Evolutionary conservation across 768 basidiomycete genomes (phyloP), one percentile per base, ranked within the genome.

Genomic region (Krasilnikovozyma curviuscula): DNA sequence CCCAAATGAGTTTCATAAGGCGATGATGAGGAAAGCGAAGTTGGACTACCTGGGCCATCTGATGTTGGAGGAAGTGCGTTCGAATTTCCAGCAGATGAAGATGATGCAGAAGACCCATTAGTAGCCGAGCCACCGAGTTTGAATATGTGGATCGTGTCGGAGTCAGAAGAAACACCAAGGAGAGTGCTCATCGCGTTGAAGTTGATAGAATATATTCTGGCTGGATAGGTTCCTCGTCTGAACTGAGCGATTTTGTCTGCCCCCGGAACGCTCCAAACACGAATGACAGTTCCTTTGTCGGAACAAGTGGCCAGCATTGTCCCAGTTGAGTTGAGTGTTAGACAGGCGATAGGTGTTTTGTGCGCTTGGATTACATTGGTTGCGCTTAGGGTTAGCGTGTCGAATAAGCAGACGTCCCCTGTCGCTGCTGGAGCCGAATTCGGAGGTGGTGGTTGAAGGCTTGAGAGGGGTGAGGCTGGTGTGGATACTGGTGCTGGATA

Each of bases 301-400:
- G 79, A 82, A 13, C 86, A 79, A 6, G 91, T 89, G 19, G 91
- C 93, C 34, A 98, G 77, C 46, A 95, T 71, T 0, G 83, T 83
- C 12, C 91, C 91, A 0, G 79, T 71, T 2, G 76, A 72, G 65
- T 89, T 91, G 65, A 98, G 74, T 6, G 82, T 70, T 40, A 97
- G 71, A 58, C 77, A 77, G 7, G 88, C 82, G 53, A 98, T 78
- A 5, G 91, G 84, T 1, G 86, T 67, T 66, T 95, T 95, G 69
- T 98, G 93, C 16, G 93, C 93, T 59, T 86, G 89, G 49, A 98
- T 81, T 58, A 91, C 85, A 68, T 98, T 97, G 37, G 83, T 76
- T 25, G 89, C 83, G 3, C 82, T 81, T 25, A 95, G 75, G 7
- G 83, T 77, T 46, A 86, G 78, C 2, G 91, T 89, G 43, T 84